A percentile compares a stretch with the other conserved stretches of the same genome.
Conservation (phyloP, 1,139 yeast species). For the Lodderomyces margitis region DNA sequence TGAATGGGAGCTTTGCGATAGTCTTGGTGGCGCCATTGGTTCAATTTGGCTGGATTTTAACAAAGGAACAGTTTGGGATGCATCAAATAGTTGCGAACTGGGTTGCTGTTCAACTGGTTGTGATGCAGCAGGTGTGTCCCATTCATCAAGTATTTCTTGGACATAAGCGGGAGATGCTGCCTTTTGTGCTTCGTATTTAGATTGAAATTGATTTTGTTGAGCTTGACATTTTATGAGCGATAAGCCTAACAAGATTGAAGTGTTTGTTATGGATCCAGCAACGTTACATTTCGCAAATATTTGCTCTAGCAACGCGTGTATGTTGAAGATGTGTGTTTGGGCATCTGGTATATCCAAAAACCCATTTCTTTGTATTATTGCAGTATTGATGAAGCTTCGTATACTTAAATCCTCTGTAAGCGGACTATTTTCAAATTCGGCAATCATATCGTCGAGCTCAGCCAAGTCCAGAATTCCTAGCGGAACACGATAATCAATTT, state of each 20-base stretch:
- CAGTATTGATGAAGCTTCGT: conserved; percentile 14
- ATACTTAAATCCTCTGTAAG: conserved; percentile 23
- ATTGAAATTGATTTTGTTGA: conserved; percentile 11
- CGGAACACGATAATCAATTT: conserved; percentile 25
- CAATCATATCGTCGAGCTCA: conserved; percentile 52
- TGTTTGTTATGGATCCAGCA: conserved; percentile 5
- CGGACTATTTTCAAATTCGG: conserved; percentile 42
- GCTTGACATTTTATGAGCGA: conserved; percentile 26
- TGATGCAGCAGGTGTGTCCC: conserved; percentile 21
- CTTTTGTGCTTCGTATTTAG: conserved; percentile 14
- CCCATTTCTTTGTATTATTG: conserved; percentile 10
- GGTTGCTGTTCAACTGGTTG: conserved; percentile 2
- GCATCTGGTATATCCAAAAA: background rate
- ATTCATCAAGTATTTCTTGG: conserved; percentile 23
- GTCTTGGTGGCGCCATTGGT: background rate
- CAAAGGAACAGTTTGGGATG: background rate
- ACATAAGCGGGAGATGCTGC: conserved; percentile 20
- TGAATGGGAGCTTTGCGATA: conserved; percentile 2
- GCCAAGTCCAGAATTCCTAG: conserved; percentile 26
- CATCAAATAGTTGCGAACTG: conserved; percentile 6
- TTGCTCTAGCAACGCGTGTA: conserved; percentile 6
- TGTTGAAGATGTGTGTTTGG: conserved; percentile 13
- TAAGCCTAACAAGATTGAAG: conserved; percentile 21
- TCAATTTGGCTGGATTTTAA: background rate
- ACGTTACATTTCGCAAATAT: conserved; percentile 3